Percentiles rank a stretch among this genome's conserved stretches.
Evolutionary conservation across 2,329 filamentous ascomycete species (phyloP).

Genomic region (Aphanoascus verrucosus): DNA sequence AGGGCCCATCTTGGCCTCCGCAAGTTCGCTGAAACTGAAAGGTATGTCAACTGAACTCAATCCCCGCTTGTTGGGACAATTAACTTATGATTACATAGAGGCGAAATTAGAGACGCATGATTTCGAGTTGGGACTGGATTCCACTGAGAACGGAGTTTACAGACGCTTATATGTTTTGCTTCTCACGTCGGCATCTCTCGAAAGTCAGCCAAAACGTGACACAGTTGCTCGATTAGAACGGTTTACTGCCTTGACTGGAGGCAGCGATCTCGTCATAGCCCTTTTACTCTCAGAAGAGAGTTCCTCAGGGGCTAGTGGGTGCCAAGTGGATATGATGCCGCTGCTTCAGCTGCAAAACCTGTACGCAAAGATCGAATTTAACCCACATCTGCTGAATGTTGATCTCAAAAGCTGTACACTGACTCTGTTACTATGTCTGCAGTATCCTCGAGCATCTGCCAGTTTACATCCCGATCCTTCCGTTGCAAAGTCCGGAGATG

Average conservation of each 20-base stretch:
- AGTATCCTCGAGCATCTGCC: conserved; percentile 20
- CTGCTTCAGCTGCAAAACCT: conserved; percentile 21
- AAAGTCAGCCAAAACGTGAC: conserved; percentile 13
- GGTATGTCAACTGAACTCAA: conserved; percentile 14
- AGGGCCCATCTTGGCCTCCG: conserved; percentile 7
- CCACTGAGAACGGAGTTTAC: neutral
- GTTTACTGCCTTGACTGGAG: conserved; percentile 10
- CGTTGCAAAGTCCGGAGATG: conserved; percentile 22
- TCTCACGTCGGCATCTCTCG: conserved; percentile 17
- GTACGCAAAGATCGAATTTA: conserved; percentile 14
- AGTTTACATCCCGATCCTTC: conserved; percentile 23
- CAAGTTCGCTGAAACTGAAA: conserved; percentile 13
- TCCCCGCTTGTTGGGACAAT: neutral
- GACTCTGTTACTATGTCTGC: neutral
- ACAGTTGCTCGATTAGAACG: conserved; percentile 17
- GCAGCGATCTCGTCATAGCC: conserved; percentile 16
- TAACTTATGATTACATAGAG: conserved; percentile 12
- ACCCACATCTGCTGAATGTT: neutral
- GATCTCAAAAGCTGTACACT: neutral
- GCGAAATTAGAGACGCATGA: conserved; percentile 16
- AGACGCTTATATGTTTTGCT: conserved; percentile 18
- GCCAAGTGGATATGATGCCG: conserved; percentile 17
- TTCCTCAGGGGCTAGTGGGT: conserved; percentile 12
- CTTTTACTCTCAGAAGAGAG: conserved; percentile 20
- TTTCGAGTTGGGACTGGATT: conserved; percentile 16